Base-by-base conservation (phyloP, 2,329 filamentous ascomycete species). In the Chrysoporthe austroafricana region DNA sequence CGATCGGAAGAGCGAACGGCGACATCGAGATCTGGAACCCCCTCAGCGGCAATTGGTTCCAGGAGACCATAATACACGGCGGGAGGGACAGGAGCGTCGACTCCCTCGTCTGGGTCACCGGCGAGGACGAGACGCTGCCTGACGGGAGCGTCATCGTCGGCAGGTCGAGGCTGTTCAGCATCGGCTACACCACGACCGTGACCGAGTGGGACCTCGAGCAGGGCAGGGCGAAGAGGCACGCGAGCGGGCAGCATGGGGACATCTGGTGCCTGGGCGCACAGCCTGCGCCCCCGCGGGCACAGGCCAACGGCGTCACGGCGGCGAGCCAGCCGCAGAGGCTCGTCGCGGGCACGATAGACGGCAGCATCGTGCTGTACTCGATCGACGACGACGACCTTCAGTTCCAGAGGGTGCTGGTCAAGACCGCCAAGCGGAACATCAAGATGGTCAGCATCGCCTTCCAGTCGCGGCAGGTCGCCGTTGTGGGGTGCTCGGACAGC, bases 11-110 rank as follows among this genome's bases (percentile, higher is more conserved):
- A 72, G 91, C 93, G 68, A 97, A 98, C 77, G 96, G 96, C 73
- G 93, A 97, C 76, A 96, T 99, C 73, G 96, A 99, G 81, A 94
- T 99, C 72, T 99, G 96, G 96, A 97, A 97, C 78, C 94, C 95
- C 3, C 82, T 90, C 64, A 88, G 87, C 71, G 93, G 92, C 18
- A 83, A 85, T 70, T 99, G 96, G 96, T 87, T 93, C 71, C 96
- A 98, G 77, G 96, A 99, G 82, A 89, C 89, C 50, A 89, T 94
- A 69, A 90, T 98, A 62, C 87, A 88, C 46, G 94, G 95, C 71
- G 94, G 93, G 62, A 90, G 91, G 74, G 92, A 94, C 73, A 87
- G 94, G 71, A 96, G 91, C 75, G 91, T 97, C 70, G 96, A 99
- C 79, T 93, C 93, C 8, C 84, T 99, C 36, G 91, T 90, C 52